These are phyloP conservation scores for Penicillium herquei DNA, from an alignment of 495 filamentous ascomycete species.

Conservation along the genomic window DNA sequence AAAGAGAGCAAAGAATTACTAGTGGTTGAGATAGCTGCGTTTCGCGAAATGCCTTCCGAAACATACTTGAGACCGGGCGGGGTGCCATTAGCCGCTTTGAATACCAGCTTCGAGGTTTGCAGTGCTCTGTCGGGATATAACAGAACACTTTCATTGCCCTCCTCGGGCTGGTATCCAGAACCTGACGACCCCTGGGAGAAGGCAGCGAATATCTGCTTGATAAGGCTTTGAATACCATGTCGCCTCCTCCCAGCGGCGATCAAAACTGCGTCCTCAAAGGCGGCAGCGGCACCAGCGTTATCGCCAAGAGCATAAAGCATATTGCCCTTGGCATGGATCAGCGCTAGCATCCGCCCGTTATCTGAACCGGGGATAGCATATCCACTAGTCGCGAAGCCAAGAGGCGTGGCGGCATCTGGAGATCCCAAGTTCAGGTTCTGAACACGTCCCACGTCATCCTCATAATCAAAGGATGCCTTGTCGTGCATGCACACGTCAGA, in stretches of 20 bases:
- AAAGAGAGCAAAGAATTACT: constrained; percentile 94
- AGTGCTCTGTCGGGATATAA: constrained; percentile 82
- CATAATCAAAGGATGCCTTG: constrained; percentile 56
- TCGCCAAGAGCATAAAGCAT: constrained; percentile 94
- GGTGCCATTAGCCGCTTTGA: constrained; percentile 65
- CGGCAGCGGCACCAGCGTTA: constrained; percentile 76
- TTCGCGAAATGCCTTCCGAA: constrained; percentile 67
- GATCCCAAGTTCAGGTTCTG: constrained; percentile 26
- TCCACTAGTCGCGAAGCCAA: constrained; percentile 77
- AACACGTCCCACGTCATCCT: constrained; percentile 42
- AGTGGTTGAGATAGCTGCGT: constrained; percentile 85
- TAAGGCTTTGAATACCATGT: constrained; percentile 74
- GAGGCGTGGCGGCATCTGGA: constrained; percentile 27
- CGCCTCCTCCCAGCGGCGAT: constrained; percentile 76
- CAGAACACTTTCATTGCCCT: constrained; percentile 62
- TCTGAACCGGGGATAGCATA: constrained; percentile 84
- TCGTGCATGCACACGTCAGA: constrained; percentile 54
- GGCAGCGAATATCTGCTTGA: constrained; percentile 75
- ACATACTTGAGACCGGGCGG: constrained; percentile 82
- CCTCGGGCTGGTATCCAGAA: constrained; percentile 27
- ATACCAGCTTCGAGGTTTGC: constrained; percentile 81
- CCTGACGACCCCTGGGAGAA: constrained; percentile 46
- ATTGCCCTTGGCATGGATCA: constrained; percentile 96
- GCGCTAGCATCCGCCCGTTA: constrained; percentile 87
- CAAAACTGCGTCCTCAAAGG: constrained; percentile 93